phyloP scores from a whole-genome alignment of 495 filamentous ascomycete species.

The Aspergillus egyptiacus region DNA sequence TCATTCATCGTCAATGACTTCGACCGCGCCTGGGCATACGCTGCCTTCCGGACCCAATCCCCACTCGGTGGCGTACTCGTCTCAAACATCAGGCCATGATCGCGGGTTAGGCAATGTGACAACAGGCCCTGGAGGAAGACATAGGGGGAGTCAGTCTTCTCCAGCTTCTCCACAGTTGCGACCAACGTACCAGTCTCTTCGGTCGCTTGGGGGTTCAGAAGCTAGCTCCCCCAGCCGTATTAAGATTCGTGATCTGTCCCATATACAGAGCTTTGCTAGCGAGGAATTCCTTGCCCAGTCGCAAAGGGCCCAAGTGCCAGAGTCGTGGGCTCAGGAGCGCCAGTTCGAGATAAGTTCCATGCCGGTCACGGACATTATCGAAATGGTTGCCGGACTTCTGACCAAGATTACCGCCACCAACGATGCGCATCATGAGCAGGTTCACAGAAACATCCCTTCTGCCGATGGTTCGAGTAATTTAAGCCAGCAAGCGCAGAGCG shows the following conservation, averaged over 20 bases:
- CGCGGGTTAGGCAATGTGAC: conserved; percentile 12
- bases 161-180: conserved; percentile 50
- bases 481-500: conserved; percentile 76
- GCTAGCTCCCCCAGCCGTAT: conserved; percentile 68
- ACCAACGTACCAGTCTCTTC: conserved; percentile 46
- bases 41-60: conserved; percentile 18
- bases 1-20: conserved; percentile 29
- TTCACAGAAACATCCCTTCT: conserved; percentile 64
- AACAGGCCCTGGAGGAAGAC: conserved; percentile 8
- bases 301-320: conserved; percentile 38
- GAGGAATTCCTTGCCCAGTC: conserved; percentile 59
- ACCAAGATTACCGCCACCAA: conserved; percentile 99
- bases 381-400: conserved; percentile 98
- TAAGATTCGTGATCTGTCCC: conserved; percentile 74
- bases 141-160: conserved; percentile 27
- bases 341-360: conserved; percentile 95
- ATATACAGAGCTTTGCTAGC: conserved; percentile 82
- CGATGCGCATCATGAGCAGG: conserved; percentile 81
- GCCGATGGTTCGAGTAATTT: conserved; percentile 59
- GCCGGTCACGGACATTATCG: conserved; percentile 96
- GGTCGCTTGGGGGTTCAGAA: conserved; percentile 47
- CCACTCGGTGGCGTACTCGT: conserved; percentile 20
- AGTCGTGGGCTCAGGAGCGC: conserved; percentile 44
- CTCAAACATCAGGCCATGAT: conserved; percentile 8
- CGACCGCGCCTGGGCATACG: conserved; percentile 22